Evolutionary conservation across 257 asterid species (phyloP), one percentile per base, ranked within the genome.

Genomic region (Solanum pinnatisectum): DNA sequence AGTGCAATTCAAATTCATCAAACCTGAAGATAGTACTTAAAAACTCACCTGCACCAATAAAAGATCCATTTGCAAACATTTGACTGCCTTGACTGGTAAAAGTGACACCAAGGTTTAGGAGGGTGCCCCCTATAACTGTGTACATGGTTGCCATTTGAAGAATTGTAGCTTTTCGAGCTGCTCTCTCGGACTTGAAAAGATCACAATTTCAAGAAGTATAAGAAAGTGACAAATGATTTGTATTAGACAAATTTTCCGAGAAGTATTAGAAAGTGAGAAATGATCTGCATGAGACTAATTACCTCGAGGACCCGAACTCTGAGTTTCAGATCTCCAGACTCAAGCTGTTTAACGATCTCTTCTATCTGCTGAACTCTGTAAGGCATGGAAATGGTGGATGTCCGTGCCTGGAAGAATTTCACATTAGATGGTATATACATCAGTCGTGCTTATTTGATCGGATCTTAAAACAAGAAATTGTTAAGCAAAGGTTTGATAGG

Each of bases 221-320:
- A 18, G 85, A 46, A 30, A 46, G n/a, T 3, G 68, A 27, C 3
- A 81, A 25, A 81, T 49, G 30, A 16, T 81, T 44, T 46, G 70
- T 39, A 49, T 30, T 10, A 46, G 44, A 49, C 39, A 44, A 30
- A 25, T 63, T 65, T 52, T 27, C 13, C 20, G 4, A 85, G 1
- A 44, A 85, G 77, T 25, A 70, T 42, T 15, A 10, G 85, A 46
- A 30, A 46, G n/a, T 30, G 68, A 3, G 68, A 81, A 42, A 18
- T 79, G 37, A 79, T 44, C 0, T 79, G 27, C 0, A 27, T 11
- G 49, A 32, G 67, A 16, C 85, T 79, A 79, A 42, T 87, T 73
- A 96, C 99, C 99, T 97, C 99, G 56, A 97, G 97, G 76, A 97
- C 99, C 86, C 99, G 94, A 83, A 97, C 99, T 56, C 99, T 92